Conservation (phyloP, 495 filamentous ascomycete genomes). For the Viridothelium virens region DNA sequence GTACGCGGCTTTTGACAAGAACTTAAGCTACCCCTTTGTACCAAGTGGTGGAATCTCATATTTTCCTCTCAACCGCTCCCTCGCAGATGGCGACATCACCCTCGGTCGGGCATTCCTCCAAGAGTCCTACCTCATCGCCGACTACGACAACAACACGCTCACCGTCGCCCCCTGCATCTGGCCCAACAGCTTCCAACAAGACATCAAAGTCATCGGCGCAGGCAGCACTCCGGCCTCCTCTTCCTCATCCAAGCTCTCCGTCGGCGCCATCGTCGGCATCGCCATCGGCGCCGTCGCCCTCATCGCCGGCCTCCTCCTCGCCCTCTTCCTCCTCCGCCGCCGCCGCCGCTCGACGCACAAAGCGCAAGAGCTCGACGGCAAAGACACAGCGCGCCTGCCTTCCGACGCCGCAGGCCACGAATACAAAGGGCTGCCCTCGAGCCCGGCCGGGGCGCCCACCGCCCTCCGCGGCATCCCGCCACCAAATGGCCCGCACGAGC, state of each 20-base stretch:
- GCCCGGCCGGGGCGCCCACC: slow-evolving; percentile 19
- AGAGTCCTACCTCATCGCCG: slow-evolving; percentile 60
- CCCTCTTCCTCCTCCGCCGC: slow-evolving; percentile 16
- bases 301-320: slow-evolving; percentile 17
- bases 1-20: slow-evolving; percentile 55
- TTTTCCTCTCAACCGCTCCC: slow-evolving; percentile 52
- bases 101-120: slow-evolving; percentile 64
- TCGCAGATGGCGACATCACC: slow-evolving; percentile 49
- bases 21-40: slow-evolving; percentile 49
- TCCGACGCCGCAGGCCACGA: slow-evolving; percentile 8
- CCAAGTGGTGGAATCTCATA: slow-evolving; percentile 42
- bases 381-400: slow-evolving; percentile 15
- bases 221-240: slow-evolving; percentile 40
- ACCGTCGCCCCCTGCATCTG: slow-evolving; percentile 48
- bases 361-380: slow-evolving; percentile 22
- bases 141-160: slow-evolving; percentile 56
- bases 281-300: slow-evolving; percentile 36
- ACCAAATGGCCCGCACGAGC: slow-evolving; percentile 19
- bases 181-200: slow-evolving; percentile 28
- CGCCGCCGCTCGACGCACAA: slow-evolving; percentile 16
- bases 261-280: slow-evolving; percentile 33
- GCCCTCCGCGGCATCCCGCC: slow-evolving; percentile 17
- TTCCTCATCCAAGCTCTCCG: slow-evolving; percentile 17
- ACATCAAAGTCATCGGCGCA: slow-evolving; percentile 42
- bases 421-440: slow-evolving; percentile 14